Percentiles rank a stretch among this genome's conserved stretches.
These are phyloP conservation scores for Spiromastix sp. DNA, from an alignment of 2,329 filamentous ascomycete species.

Conservation along the genomic window DNA sequence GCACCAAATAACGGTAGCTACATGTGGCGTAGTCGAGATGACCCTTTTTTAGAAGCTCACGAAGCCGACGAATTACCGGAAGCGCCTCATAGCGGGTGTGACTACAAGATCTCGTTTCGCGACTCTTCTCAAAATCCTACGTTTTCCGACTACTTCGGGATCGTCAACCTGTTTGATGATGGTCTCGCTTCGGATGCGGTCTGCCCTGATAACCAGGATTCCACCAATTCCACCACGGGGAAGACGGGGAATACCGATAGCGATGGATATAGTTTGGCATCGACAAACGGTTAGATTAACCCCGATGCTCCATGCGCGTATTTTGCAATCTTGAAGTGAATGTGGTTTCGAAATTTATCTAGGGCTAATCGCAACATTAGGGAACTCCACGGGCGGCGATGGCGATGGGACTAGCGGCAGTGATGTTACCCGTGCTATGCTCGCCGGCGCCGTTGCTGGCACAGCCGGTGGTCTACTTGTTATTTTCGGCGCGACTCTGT, in stretches of 20 bases:
- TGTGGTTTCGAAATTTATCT: background rate
- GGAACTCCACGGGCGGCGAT: background rate
- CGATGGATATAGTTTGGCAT: background rate
- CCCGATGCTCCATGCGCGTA: too few species aligned
- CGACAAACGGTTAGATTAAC: background rate
- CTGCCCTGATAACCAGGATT: conserved; percentile 1
- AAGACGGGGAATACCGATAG: background rate
- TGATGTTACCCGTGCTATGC: conserved; percentile 4
- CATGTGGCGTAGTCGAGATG: conserved; percentile 10
- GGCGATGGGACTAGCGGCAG: background rate
- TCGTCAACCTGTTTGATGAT: conserved; percentile 9
- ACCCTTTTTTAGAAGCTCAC: conserved; percentile 7
- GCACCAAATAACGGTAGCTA: conserved; percentile 10
- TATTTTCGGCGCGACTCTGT: conserved; percentile 6
- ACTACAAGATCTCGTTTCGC: conserved; percentile 8
- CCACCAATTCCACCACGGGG: background rate
- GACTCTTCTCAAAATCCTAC: conserved; percentile 1
- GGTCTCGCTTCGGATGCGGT: conserved; percentile 4
- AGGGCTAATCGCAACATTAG: background rate
- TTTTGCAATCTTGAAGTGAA: background rate
- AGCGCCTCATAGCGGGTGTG: conserved; percentile 9
- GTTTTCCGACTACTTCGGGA: conserved; percentile 9
- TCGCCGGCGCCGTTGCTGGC: conserved; percentile 9
- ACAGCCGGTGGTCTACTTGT: conserved; percentile 7
- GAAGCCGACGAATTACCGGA: conserved; percentile 3